A percentile compares a stretch with the other conserved stretches of the same genome.
Conservation (phyloP, 768 basidiomycete genomes). For the Tulasnella sp. region DNA sequence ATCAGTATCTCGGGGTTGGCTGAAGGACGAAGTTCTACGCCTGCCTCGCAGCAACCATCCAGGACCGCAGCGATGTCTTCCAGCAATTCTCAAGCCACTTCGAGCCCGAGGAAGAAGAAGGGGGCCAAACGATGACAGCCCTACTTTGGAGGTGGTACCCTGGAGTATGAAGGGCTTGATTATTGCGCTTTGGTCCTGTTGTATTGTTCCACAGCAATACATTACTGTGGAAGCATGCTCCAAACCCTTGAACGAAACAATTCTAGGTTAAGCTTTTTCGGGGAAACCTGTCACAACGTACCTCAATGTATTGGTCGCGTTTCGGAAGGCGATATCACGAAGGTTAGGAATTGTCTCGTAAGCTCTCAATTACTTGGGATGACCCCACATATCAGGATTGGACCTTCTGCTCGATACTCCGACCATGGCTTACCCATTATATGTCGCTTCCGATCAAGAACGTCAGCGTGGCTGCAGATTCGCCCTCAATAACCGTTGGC, state of each 20-base stretch:
- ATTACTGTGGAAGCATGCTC: not conserved
- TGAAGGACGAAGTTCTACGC: not conserved
- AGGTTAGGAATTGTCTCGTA: not conserved
- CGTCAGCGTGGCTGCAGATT: not conserved
- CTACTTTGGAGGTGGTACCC: not conserved
- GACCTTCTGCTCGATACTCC: not conserved
- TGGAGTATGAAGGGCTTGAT: not conserved
- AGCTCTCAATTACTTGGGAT: not conserved
- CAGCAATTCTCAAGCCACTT: not conserved
- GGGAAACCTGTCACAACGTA: no score
- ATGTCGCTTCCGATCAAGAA: not conserved
- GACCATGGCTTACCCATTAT: not conserved
- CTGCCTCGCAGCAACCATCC: not conserved
- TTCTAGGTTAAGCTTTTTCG: not conserved
- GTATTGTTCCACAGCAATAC: not conserved
- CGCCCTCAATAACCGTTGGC: not conserved
- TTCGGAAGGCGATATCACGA: not conserved
- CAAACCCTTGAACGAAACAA: not conserved
- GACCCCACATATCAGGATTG: not conserved
- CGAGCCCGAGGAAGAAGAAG: not conserved
- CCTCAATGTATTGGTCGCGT: no score
- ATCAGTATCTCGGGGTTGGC: not conserved
- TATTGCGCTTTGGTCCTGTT: not conserved
- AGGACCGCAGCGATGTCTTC: not conserved
- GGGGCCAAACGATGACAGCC: not conserved